Evolutionary conservation across 1,284 basidiomycete genomes (phyloP).

Genomic region (Sporisorium reilianum): DNA sequence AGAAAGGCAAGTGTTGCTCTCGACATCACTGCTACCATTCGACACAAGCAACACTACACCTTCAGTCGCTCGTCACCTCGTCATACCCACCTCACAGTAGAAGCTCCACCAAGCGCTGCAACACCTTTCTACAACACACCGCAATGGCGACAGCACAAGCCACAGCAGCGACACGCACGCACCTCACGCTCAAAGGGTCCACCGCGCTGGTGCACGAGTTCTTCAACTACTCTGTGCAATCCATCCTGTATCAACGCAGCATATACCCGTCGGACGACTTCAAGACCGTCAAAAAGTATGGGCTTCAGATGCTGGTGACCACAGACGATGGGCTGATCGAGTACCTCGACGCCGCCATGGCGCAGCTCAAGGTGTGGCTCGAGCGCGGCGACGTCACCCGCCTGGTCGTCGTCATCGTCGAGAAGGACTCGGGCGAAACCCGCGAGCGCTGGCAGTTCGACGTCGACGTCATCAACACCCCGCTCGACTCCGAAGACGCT

Average conservation of each 20-base stretch:
- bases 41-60: too few species aligned
- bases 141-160: constrained; percentile 56
- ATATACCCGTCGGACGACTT: constrained; percentile 99
- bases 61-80: too few species aligned
- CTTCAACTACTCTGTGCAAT: constrained; percentile 89
- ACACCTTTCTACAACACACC: background rate
- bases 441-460: constrained; percentile 99
- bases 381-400: constrained; percentile 88
- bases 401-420: constrained; percentile 93
- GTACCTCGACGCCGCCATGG: constrained; percentile 90
- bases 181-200: constrained; percentile 87
- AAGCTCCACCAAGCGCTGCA: too few species aligned
- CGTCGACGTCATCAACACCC: constrained; percentile 77
- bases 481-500: constrained; percentile 7
- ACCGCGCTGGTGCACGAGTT: constrained; percentile 97
- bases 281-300: constrained; percentile 83
- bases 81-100: too few species aligned
- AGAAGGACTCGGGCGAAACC: constrained; percentile 89
- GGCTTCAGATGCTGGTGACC: constrained; percentile 92
- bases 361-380: constrained; percentile 82
- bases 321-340: constrained; percentile 91
- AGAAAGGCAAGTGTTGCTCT: background rate
- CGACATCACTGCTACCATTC: too few species aligned
- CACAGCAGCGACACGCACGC: constrained; percentile 59
- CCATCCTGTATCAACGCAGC: constrained; percentile 92